These are phyloP conservation scores for Clarkia xantiana DNA, from an alignment of 345 rosid genomes.

Conservation along the genomic window DNA sequence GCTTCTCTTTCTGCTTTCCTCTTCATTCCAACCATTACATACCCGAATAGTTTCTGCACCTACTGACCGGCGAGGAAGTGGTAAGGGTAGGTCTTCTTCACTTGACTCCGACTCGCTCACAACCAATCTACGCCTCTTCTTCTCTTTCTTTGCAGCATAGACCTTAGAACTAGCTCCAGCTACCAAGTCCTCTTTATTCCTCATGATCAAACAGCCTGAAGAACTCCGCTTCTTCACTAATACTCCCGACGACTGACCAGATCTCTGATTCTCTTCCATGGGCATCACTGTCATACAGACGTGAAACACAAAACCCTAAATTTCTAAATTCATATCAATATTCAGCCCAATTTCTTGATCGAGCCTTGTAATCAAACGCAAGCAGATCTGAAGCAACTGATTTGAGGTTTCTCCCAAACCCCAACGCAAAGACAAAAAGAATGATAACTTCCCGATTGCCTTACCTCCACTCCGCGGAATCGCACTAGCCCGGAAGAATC, in stretches of 20 bases:
- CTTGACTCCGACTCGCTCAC: constrained; percentile 69
- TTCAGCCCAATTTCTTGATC: constrained; percentile 12
- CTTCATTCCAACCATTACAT: constrained; percentile 41
- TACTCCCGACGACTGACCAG: constrained; percentile 49
- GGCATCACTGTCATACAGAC: constrained; percentile 1
- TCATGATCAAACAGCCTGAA: constrained; percentile 80
- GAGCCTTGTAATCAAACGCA: constrained; percentile 11
- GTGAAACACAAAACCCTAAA: constrained; percentile 19
- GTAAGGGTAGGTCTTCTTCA: constrained; percentile 42
- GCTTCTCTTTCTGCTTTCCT: constrained; percentile 36
- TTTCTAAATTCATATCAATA: constrained; percentile 13
- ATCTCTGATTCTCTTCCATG: constrained; percentile 73
- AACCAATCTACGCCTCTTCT: constrained; percentile 50
- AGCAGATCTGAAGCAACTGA: constrained; percentile 42
- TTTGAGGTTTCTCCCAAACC: too few relatives aligned
- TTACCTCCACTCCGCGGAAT: too few relatives aligned
- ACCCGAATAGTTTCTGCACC: constrained; percentile 29
- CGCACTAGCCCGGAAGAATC: too few relatives aligned
- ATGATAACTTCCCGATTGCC: too few relatives aligned
- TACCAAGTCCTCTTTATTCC: constrained; percentile 42
- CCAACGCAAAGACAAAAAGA: too few relatives aligned
- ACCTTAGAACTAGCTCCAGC: constrained; percentile 26
- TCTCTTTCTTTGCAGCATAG: constrained; percentile 30
- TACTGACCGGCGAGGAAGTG: constrained; percentile 29
- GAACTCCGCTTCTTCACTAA: constrained; percentile 55